A percentile compares a stretch with the other conserved stretches of the same genome.
Evolutionary conservation across 495 filamentous ascomycete genomes (phyloP).

Genomic region (Pseudomonodictys pantanalensis): DNA sequence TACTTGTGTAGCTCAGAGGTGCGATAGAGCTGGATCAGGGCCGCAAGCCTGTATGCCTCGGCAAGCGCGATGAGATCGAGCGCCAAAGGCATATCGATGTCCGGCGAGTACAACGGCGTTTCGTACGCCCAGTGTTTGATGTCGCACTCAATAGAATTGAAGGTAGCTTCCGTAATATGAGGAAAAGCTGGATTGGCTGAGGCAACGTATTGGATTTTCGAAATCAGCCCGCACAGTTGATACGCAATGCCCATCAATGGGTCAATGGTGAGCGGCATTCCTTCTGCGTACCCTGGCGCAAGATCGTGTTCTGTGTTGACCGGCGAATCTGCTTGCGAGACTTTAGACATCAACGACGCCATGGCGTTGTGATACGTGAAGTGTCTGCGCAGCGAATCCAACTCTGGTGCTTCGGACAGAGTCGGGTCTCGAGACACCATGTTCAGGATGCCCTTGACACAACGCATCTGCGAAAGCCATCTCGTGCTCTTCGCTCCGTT

Average conservation of each 20-base stretch:
- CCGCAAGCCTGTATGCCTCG: conserved; percentile 15
- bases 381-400: conserved; percentile 22
- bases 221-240: conserved; percentile 16
- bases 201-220: conserved; percentile 16
- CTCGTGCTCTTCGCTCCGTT: conserved; percentile 20
- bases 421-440: neutral
- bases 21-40: conserved; percentile 26
- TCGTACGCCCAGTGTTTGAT: conserved; percentile 25
- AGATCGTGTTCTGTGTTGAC: neutral
- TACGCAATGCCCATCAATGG: conserved; percentile 28
- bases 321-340: neutral
- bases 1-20: conserved; percentile 18
- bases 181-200: conserved; percentile 19
- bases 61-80: conserved; percentile 27
- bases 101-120: conserved; percentile 9
- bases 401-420: conserved; percentile 5
- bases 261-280: conserved; percentile 4
- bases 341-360: conserved; percentile 21
- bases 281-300: neutral
- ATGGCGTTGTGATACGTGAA: conserved; percentile 30
- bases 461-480: conserved; percentile 21
- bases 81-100: conserved; percentile 17
- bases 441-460: conserved; percentile 16
- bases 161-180: conserved; percentile 15
- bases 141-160: conserved; percentile 11